Evolutionary conservation across 2,329 filamentous ascomycete genomes (phyloP), one percentile per base, ranked within the genome.

Genomic region (Fusarium setosum): DNA sequence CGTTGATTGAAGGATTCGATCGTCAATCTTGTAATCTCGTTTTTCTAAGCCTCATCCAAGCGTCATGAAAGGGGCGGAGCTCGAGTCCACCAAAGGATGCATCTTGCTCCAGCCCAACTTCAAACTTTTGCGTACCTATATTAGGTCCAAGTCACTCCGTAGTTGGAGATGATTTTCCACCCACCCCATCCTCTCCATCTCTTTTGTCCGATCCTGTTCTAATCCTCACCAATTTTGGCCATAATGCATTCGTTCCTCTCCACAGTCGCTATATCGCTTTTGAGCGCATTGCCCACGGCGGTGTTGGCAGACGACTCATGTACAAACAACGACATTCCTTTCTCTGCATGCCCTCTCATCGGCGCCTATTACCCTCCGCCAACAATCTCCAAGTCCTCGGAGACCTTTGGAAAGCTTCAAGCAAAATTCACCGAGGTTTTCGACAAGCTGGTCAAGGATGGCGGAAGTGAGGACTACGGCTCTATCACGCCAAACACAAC

Each of bases 351-450:
- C n/a, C 56, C 63, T 34, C 63, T 67, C 1, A 65, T 71, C 3
- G 54, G 66, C 5, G 54, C 66, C 11, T 70, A 71, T 15, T 71
- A 71, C 40, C 66, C 68, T 7, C 61, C 61, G 0, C 63, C 56
- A 3, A 70, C 63, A 1, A 61, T 71, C 5, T 45, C 50, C 7
- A 51, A 57, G 24, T 34, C 52, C 1, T 64, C 56, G 2, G 38
- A 55, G 1, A 5, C 56, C 4, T 50, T 61, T 6, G 26, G 17
- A 8, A 12, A 26, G 1, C 31, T 71, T 6, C 18, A 38, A 5
- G 34, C 54, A 0, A 32, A 32, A 4, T 66, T 71, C 23, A 63
- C 59, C 0, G 3, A 61, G 1, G 31, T 13, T 1, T 71, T 71
- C 17, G 63, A 71, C n/a, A 42, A 67, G 0, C 52, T 71, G 0